Base-by-base conservation (phyloP, 2,329 filamentous ascomycete species). In the Incumbomyces delicatus region DNA sequence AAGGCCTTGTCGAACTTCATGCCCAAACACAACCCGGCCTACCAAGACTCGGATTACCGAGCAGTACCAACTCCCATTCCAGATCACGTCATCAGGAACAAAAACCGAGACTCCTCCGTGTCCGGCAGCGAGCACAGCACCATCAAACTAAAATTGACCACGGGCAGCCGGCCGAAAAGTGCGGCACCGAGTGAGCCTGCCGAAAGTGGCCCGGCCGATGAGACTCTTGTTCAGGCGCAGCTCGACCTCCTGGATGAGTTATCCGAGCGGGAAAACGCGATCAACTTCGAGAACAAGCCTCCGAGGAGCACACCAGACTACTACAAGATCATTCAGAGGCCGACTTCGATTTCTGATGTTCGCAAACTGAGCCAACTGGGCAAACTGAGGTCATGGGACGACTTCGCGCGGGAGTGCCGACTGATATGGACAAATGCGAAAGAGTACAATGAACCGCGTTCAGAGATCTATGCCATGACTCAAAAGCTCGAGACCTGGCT, bases 381-480 rank as follows among this genome's bases (percentile, higher is more conserved):
- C 20, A 83, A 87, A 40, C 87, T 88, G 65, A 89, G 87, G 62
- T 84, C 72, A 42, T 95, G 89, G 89, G 75, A 80, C 47, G 75
- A 80, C 1, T 87, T 95, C 54, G 87, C 87, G 61, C 81, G 88
- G 45, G 85, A 85, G 58, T 75, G 86, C 11, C 85, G 81, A 57
- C 74, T 86, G 44, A 80, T 95, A 36, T 95, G 89, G 89, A 76
- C 75, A 41, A 95, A 95, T 63, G 87, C 88, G 0, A 84, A 81
- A 58, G 83, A 83, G 49, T 95, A 90, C 70, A 95, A 95, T 56
- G 87, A 95, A 63, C 88, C 95, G 60, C 85, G 83, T 3, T 95
- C 89, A 59, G 83, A 87, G 13, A 89, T 95, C 43, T 87, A 81
- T 53, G 72, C 77, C 17, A 71, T 92, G 50, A 87, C 87, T 1